Conservation (phyloP, 2,329 filamentous ascomycete genomes). For the Pestalotiopsis sp. region DNA sequence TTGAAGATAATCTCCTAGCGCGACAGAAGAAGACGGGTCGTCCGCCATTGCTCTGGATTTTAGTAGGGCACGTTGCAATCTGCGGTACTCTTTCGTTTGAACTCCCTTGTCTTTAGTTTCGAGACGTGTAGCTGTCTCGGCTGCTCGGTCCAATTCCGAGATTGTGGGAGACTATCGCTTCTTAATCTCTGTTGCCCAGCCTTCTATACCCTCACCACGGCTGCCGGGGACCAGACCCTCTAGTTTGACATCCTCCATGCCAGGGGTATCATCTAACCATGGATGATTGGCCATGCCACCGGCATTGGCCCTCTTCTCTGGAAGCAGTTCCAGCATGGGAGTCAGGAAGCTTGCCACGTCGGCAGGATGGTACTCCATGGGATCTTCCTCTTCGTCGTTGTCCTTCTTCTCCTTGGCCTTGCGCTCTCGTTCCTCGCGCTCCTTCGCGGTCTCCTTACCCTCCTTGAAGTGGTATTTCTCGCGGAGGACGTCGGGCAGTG, state of each 20-base stretch:
- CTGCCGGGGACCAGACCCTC: constrained; percentile 76
- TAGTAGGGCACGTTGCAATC: background rate
- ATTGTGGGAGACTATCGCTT: constrained; percentile 41
- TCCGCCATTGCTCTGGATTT: no score
- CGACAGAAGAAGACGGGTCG: no score
- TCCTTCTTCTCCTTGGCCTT: constrained; percentile 36
- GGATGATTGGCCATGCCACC: constrained; percentile 89
- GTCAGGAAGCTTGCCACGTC: constrained; percentile 78
- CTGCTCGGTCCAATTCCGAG: background rate
- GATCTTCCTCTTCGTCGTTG: constrained; percentile 32
- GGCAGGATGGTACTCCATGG: constrained; percentile 34
- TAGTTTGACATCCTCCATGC: constrained; percentile 82
- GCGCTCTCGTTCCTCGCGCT: constrained; percentile 42
- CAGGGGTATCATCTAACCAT: constrained; percentile 83
- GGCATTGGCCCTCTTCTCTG: constrained; percentile 89
- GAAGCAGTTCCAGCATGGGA: constrained; percentile 89
- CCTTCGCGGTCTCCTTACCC: constrained; percentile 66
- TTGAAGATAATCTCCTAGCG: no score
- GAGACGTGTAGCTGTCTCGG: background rate
- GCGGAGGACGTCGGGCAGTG: constrained; percentile 84
- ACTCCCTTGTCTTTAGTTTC: background rate
- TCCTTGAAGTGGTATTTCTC: constrained; percentile 97
- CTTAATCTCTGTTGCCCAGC: constrained; percentile 89
- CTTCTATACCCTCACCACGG: constrained; percentile 89
- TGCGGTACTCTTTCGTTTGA: background rate